phyloP scores from a whole-genome alignment of 2,329 filamentous ascomycete genomes.

The Neobulgaria alba region DNA sequence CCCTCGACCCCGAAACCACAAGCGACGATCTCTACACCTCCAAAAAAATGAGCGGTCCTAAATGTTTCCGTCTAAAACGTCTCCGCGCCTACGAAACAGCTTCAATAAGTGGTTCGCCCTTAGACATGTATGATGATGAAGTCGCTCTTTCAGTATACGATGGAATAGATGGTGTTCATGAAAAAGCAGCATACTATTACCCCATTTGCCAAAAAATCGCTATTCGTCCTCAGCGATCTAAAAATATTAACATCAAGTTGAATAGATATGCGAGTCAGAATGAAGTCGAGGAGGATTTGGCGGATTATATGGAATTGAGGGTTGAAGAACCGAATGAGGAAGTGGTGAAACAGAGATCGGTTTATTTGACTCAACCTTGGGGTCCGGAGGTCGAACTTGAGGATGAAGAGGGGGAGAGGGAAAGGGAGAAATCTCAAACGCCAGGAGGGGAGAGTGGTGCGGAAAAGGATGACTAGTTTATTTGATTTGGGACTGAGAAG shows the following conservation, averaged over 20 bases:
- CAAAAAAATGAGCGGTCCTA: slow-evolving; percentile 34
- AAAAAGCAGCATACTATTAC: slow-evolving; percentile 58
- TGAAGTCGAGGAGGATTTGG: slow-evolving; percentile 31
- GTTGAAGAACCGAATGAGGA: slow-evolving; percentile 48
- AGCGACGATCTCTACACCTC: slow-evolving; percentile 47
- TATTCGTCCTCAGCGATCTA: slow-evolving; percentile 54
- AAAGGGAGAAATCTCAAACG: too few relatives aligned
- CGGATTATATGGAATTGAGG: slow-evolving; percentile 45
- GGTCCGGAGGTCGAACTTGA: slow-evolving; percentile 18
- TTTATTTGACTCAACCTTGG: slow-evolving; percentile 36
- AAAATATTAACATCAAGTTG: slow-evolving; percentile 46
- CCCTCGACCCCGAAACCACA: slow-evolving; percentile 45
- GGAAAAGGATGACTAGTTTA: too few relatives aligned
- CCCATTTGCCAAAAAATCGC: slow-evolving; percentile 56
- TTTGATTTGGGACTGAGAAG: too few relatives aligned
- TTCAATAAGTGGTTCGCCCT: slow-evolving; percentile 43
- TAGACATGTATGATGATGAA: slow-evolving; percentile 56
- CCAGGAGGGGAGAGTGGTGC: too few relatives aligned
- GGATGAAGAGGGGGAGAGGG: slow-evolving; percentile 1
- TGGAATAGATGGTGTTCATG: slow-evolving; percentile 39
- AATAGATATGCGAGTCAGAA: slow-evolving; percentile 28
- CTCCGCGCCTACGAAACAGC: slow-evolving; percentile 57
- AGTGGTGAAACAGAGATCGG: slow-evolving; percentile 41
- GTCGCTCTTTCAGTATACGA: slow-evolving; percentile 51
- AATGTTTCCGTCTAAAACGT: slow-evolving; percentile 52